Base-by-base conservation (phyloP, 2,329 filamentous ascomycete species). In the Alternaria incomplexa region DNA sequence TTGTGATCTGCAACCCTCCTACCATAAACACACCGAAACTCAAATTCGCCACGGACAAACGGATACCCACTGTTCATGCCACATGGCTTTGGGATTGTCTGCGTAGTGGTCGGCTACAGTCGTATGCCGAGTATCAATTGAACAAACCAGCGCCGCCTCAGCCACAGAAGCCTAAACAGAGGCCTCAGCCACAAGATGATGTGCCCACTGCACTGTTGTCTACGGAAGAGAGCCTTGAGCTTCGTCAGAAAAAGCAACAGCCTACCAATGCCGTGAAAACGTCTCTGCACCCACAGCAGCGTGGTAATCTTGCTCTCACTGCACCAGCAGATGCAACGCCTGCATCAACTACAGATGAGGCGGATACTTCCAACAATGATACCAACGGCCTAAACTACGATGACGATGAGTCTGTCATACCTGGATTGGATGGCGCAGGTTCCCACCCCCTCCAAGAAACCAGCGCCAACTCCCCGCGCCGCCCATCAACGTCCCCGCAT, bases 41-140 rank as follows among this genome's bases (percentile, higher is more conserved):
- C 17, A 88, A 90, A 47, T 90, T 93, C 74, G 93, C 93, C 0
- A 78, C 88, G 9, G 86, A 90, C 70, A 92, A 92, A 85, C 86
- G 86, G 5, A 90, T 98, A 11, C 92, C 93, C 2, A 88, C 95
- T n/a, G 91, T 98, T 11, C 87, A 87, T 8, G 87, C 88, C 17
- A 87, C 90, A 22, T 99, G 96, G 96, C 83, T 99, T 3, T 96
- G 92, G 90, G 86, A 90, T 55, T 96, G 91, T 68, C 89, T 97
- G 54, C 83, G 85, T 56, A 77, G 74, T 48, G 72, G 87, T 28
- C 77, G 82, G 57, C 83, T 81, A 70, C 81, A 86, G 59, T 73
- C 84, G 11, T 85, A 85, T 53, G 78, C 82, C 22, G 77, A 81
- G 28, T 87, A 77, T 54, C 61, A 73, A 23, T 59, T 80, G 23